phyloP scores from a whole-genome alignment of 352 stramenopile genomes.

The Phytophthora cryptogea region DNA sequence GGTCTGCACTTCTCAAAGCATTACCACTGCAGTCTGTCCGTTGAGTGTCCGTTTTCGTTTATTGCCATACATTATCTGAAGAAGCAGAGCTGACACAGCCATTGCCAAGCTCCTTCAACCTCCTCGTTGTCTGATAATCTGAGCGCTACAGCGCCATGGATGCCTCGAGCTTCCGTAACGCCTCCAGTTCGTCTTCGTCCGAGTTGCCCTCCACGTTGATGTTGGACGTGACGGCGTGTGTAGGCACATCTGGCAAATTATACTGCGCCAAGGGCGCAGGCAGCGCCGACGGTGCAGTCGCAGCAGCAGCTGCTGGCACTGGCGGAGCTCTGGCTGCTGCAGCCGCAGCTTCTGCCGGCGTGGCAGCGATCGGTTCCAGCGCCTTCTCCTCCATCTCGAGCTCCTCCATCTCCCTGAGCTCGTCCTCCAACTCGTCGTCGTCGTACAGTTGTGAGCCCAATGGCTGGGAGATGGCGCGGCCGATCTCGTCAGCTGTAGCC shows the following conservation, averaged over 20 bases:
- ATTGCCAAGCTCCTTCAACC: neutral
- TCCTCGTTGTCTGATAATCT: conserved; percentile 17
- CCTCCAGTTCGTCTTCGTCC: conserved; percentile 87
- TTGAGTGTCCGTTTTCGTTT: conserved; percentile 22
- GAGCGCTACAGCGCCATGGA: conserved; percentile 79
- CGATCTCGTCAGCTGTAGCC: conserved; percentile 95
- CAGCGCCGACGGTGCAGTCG: conserved; percentile 31
- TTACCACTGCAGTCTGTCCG: conserved; percentile 17
- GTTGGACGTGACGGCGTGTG: conserved; percentile 73
- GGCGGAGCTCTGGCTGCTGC: conserved; percentile 28
- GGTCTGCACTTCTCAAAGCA: conserved; percentile 19
- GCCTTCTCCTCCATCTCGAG: conserved; percentile 92
- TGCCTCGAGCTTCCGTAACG: conserved; percentile 81
- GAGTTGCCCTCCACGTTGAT: conserved; percentile 72
- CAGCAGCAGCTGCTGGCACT: conserved; percentile 28
- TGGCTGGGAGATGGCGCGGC: conserved; percentile 93
- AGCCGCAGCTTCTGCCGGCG: conserved; percentile 28
- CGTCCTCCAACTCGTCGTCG: conserved; percentile 95
- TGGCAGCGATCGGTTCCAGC: conserved; percentile 44
- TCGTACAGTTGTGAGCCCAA: conserved; percentile 91
- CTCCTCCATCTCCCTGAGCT: conserved; percentile 94
- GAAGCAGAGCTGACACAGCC: conserved; percentile 1
- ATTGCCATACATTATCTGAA: conserved; percentile 44
- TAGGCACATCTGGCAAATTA: conserved; percentile 80
- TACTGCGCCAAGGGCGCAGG: conserved; percentile 44